Base-by-base conservation (phyloP, 2,329 filamentous ascomycete species). In the Trichoderma simmonsii region DNA sequence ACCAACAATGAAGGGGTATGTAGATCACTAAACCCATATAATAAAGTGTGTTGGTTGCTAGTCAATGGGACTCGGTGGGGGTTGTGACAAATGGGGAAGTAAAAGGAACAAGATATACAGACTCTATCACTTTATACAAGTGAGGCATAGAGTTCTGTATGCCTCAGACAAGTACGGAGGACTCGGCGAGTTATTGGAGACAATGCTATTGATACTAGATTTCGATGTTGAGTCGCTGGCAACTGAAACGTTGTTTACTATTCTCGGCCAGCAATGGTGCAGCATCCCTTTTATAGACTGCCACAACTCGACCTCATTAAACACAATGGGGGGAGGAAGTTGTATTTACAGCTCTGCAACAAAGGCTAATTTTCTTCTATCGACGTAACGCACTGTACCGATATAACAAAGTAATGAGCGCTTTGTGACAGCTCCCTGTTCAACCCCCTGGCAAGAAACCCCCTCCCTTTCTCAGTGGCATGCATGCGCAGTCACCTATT, bases 111-210 rank as follows among this genome's bases (percentile, higher is more conserved):
- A 57, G 5, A 43, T 18, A n/a, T 48, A 2, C 43, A n/a, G 43
- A n/a, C 21, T 12, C 43, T 3, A 11, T 11, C 18, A n/a, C 18
- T 9, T 21, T 48, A n/a, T 48, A 48, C 43, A 48, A 21, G 8
- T 48, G 8, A n/a, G 18, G 9, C 18, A 21, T 21, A 21, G 21
- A 34, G 5, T 12, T 12, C 1, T 48, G 43, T 48, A 48, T 5
- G 4, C 8, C 3, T 1, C 4, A 48, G 43, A 11, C 2, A 2
- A 48, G 8, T 21, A 48, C 4, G 0, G 6, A 21, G 3, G 1
- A 12, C 2, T n/a, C 18, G 9, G 43, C 18, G 4, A n/a, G 9
- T 21, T n/a, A n/a, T n/a, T n/a, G n/a, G n/a, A 9, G 0, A 5
- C 4, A 21, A 48, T 11, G 7, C n/a, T 3, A 48, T 4, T 5